These are phyloP conservation scores for Microbotryomycetes sp. DNA, from an alignment of 1,284 basidiomycete species.

Conservation along the genomic window DNA sequence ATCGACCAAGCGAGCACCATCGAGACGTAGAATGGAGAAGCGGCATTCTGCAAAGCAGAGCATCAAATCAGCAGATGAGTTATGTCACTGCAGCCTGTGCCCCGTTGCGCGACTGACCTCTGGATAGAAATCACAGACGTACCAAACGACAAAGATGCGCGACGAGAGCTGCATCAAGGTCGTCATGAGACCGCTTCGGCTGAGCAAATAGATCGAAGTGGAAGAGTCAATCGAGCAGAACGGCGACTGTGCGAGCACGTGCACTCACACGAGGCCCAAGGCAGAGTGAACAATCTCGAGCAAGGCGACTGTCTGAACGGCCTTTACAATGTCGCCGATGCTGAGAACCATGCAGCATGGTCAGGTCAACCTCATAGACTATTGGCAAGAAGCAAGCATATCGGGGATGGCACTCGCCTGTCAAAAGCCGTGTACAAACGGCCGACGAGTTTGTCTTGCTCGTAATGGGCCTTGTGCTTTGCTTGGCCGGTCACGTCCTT, in stretches of 20 bases:
- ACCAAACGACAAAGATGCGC: slow-evolving; percentile 82
- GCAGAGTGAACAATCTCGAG: slow-evolving; percentile 77
- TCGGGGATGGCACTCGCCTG: slow-evolving; percentile 27
- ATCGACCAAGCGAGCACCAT: slow-evolving; percentile 92
- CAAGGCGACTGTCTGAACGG: slow-evolving; percentile 71
- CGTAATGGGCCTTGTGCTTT: slow-evolving; percentile 9
- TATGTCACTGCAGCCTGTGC: no score
- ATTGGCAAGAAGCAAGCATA: background rate
- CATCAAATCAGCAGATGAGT: no score
- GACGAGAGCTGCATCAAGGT: slow-evolving; percentile 84
- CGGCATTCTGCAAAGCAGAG: slow-evolving; percentile 50
- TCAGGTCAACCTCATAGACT: background rate
- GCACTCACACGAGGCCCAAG: slow-evolving; percentile 59
- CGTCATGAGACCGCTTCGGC: slow-evolving; percentile 53
- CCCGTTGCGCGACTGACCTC: slow-evolving; percentile 38
- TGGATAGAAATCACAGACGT: slow-evolving; percentile 56
- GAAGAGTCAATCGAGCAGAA: background rate
- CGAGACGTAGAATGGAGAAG: slow-evolving; percentile 72
- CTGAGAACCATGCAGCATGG: slow-evolving; percentile 3
- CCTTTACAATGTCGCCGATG: slow-evolving; percentile 57
- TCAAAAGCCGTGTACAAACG: slow-evolving; percentile 51
- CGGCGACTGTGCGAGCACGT: background rate
- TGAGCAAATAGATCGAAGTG: background rate
- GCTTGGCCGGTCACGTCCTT: slow-evolving; percentile 43
- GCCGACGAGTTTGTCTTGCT: slow-evolving; percentile 26